A percentile compares a stretch with the other conserved stretches of the same genome.
phyloP scores from a whole-genome alignment of 2,329 filamentous ascomycete genomes.

The Aspergillus fischeri region DNA sequence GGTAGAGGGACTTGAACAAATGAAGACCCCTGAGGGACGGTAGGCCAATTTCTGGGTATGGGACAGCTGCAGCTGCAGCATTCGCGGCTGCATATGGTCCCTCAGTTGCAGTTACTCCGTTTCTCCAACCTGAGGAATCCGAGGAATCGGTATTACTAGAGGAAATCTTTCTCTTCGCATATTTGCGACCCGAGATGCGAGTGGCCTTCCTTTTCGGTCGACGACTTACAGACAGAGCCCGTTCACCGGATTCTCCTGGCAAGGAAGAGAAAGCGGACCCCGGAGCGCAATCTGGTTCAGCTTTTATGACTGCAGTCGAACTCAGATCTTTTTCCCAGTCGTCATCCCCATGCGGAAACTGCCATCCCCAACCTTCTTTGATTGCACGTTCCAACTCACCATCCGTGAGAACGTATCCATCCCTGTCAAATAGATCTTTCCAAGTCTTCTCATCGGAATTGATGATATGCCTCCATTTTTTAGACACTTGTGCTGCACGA shows the following conservation, averaged over 20 bases:
- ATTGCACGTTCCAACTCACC: conserved; percentile 86
- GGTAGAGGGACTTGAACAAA: conserved; percentile 93
- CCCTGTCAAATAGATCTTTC: conserved; percentile 84
- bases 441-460: conserved; percentile 93
- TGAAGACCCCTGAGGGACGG: conserved; percentile 77
- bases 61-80: conserved; percentile 76
- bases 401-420: conserved; percentile 72
- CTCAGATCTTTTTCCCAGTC: conserved; percentile 81
- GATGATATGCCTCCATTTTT: conserved; percentile 84
- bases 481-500: conserved; percentile 87
- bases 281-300: conserved; percentile 36
- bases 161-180: conserved; percentile 53
- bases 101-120: conserved; percentile 56
- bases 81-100: conserved; percentile 81
- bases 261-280: conserved; percentile 18
- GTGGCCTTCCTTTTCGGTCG: conserved; percentile 48
- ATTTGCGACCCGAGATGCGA: conserved; percentile 48
- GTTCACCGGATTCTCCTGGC: conserved; percentile 19
- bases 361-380: conserved; percentile 94
- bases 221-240: conserved; percentile 24
- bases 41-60: conserved; percentile 75
- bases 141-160: conserved; percentile 40
- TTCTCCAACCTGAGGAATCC: conserved; percentile 44
- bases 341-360: conserved; percentile 71
- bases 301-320: conserved; percentile 39